Conservation (phyloP, 768 basidiomycete species). For the Amanita phalloides region DNA sequence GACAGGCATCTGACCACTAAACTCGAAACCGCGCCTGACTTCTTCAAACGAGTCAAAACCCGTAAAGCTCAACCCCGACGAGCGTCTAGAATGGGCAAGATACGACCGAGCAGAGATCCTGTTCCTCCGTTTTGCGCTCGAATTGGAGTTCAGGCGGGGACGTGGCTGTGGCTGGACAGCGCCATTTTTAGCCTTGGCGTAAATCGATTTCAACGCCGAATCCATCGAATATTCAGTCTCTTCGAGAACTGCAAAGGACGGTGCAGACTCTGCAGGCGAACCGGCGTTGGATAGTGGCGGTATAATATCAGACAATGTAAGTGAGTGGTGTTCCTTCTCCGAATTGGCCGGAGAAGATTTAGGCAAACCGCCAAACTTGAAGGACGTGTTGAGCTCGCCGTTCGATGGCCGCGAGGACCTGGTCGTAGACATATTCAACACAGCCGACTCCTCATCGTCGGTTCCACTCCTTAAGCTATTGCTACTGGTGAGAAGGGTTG, state of each 20-base stretch:
- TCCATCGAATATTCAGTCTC: constrained; percentile 44
- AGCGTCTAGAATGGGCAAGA: constrained; percentile 26
- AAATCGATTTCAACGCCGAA: constrained; percentile 44
- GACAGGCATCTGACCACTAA: constrained; percentile 40
- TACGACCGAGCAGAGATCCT: constrained; percentile 13
- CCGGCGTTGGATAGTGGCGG: constrained; percentile 48
- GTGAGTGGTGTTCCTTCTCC: constrained; percentile 18
- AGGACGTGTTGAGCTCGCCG: constrained; percentile 58
- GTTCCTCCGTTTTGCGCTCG: constrained; percentile 25
- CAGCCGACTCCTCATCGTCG: constrained; percentile 10
- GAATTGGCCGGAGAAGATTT: constrained; percentile 12
- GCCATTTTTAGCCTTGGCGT: constrained; percentile 28
- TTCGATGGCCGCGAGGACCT: constrained; percentile 35
- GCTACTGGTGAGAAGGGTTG: constrained; percentile 27
- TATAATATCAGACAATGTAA: constrained; percentile 70
- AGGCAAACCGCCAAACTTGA: constrained; percentile 61
- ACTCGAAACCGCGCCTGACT: constrained; percentile 72
- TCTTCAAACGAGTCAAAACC: constrained; percentile 73
- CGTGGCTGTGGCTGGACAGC: constrained; percentile 22
- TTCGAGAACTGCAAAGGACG: constrained; percentile 35
- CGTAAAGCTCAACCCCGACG: constrained; percentile 54
- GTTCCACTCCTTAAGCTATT: constrained; percentile 24
- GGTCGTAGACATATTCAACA: constrained; percentile 15
- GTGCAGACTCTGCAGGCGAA: constrained; percentile 28
- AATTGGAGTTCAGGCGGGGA: constrained; percentile 31